Percentiles rank a stretch among this genome's conserved stretches.
Conservation (phyloP, 345 rosid species). For the Gynandropsis gynandra region DNA sequence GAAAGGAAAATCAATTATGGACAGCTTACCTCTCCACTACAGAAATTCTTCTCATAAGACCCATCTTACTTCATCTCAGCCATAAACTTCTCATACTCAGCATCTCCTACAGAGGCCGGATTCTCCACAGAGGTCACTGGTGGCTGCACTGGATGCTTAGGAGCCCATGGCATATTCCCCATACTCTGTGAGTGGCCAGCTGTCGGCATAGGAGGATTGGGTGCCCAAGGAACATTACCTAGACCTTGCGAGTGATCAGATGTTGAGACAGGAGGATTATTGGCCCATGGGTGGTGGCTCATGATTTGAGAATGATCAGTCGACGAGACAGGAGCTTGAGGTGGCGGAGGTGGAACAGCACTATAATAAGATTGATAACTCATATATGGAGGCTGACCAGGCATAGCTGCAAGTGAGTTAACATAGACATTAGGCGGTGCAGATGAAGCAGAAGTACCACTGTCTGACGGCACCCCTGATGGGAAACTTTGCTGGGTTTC, state of each 20-base stretch:
- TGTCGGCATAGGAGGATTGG: constrained; percentile 33
- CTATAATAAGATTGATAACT: constrained; percentile 70
- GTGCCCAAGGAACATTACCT: constrained; percentile 28
- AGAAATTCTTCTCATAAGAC: constrained; percentile 16
- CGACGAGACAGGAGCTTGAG: constrained; percentile 40
- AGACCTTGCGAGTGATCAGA: constrained; percentile 28
- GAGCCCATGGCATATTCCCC: constrained; percentile 70
- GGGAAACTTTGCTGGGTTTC: constrained; percentile 80
- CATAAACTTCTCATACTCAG: constrained; percentile 95
- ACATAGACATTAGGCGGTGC: constrained; percentile 46
- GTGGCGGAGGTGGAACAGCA: constrained; percentile 66
- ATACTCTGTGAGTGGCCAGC: constrained; percentile 51
- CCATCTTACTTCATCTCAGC: constrained; percentile 80
- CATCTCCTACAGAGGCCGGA: constrained; percentile 56
- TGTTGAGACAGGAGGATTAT: constrained; percentile 35
- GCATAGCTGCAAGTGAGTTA: constrained; percentile 40
- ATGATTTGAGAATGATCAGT: constrained; percentile 48
- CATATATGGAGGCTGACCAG: constrained; percentile 55
- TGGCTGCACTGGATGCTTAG: constrained; percentile 46
- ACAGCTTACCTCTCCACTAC: constrained; percentile 43
- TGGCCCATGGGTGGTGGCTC: constrained; percentile 60
- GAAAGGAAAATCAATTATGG: constrained; percentile 8
- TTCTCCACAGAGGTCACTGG: constrained; percentile 48
- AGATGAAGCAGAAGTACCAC: constrained; percentile 43
- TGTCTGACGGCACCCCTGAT: constrained; percentile 82